Percentiles rank a stretch among this genome's conserved stretches.
phyloP scores from a whole-genome alignment of 768 basidiomycete species.

The Leccinellum rugosiceps region DNA sequence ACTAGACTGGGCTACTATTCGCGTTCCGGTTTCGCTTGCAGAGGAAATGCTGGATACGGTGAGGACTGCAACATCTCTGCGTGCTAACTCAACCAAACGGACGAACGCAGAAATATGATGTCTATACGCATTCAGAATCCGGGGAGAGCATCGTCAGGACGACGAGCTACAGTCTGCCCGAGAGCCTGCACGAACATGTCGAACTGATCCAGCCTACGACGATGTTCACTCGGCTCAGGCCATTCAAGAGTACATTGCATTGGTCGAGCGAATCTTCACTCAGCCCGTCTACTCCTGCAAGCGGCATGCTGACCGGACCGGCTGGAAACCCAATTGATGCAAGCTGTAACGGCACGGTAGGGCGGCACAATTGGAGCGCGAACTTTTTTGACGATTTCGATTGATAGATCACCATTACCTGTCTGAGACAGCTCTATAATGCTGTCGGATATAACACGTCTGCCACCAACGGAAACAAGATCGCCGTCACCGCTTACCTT shows the following conservation, averaged over 20 bases:
- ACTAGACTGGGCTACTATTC: conserved; percentile 65
- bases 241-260: conserved; percentile 40
- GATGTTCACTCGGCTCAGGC: conserved; percentile 51
- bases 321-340: conserved; percentile 42
- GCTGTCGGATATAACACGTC: conserved; percentile 44
- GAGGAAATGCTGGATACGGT: conserved; percentile 75
- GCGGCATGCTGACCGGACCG: conserved; percentile 22
- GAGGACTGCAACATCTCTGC: conserved; percentile 10
- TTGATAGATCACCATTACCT: conserved; percentile 47
- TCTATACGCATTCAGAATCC: conserved; percentile 53
- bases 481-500: conserved; percentile 55
- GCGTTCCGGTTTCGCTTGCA: conserved; percentile 53
- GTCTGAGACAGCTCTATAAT: conserved; percentile 56
- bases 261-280: conserved; percentile 17
- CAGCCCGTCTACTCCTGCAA: neutral
- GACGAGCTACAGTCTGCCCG: conserved; percentile 66
- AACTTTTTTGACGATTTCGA: neutral
- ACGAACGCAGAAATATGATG: conserved; percentile 50
- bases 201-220: conserved; percentile 74
- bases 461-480: conserved; percentile 42
- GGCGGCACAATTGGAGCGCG: neutral
- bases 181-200: conserved; percentile 53
- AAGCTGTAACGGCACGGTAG: conserved; percentile 42
- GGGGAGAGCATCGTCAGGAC: conserved; percentile 61
- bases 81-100: neutral